These are phyloP conservation scores for Tetracentron sinense DNA, from an alignment of 164 flowering plant genomes.

Conservation along the genomic window DNA sequence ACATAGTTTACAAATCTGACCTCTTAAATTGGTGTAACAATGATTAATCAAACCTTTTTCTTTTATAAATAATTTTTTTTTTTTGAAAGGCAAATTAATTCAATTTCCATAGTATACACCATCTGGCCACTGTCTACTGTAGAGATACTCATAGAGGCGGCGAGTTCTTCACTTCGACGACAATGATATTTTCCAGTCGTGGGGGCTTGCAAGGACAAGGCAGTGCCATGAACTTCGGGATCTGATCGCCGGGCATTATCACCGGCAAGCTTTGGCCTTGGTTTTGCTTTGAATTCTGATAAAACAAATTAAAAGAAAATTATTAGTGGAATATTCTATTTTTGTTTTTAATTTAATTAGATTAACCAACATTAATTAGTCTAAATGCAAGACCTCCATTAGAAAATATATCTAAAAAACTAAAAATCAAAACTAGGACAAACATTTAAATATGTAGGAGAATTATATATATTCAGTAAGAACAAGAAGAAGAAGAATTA, in stretches of 20 bases:
- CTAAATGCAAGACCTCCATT: no score
- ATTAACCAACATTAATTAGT: not conserved
- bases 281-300: slow-evolving; percentile 35
- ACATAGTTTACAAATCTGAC: not conserved
- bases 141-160: slow-evolving; percentile 38
- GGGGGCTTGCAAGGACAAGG: slow-evolving; percentile 73
- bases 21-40: not conserved
- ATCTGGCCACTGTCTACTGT: slow-evolving; percentile 13
- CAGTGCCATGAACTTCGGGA: slow-evolving; percentile 75
- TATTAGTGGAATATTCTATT: no score
- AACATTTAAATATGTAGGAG: not conserved
- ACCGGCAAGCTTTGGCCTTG: slow-evolving; percentile 57
- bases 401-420: no score
- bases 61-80: no score
- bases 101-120: not conserved
- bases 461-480: not conserved
- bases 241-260: slow-evolving; percentile 74
- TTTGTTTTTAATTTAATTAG: no score
- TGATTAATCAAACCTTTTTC: no score
- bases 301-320: not conserved
- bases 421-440: no score
- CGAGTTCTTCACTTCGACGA: slow-evolving; percentile 23
- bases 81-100: not conserved
- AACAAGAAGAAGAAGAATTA: slow-evolving; percentile 16
- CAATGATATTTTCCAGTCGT: slow-evolving; percentile 29